Conservation (phyloP, 768 basidiomycete genomes). For the Suillus subalutaceus region DNA sequence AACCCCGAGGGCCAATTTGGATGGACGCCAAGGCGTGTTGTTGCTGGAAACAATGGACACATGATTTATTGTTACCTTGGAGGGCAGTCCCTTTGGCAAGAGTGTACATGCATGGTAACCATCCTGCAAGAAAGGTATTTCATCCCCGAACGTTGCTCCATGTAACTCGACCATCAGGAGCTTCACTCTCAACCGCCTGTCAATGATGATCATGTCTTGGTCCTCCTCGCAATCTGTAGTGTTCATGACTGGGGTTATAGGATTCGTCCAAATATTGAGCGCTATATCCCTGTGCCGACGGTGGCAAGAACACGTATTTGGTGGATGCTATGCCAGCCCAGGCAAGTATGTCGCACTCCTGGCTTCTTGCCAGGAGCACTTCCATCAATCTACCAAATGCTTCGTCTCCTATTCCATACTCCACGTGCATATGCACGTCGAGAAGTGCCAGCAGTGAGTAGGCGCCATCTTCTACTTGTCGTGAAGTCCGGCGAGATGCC, state of each 20-base stretch:
- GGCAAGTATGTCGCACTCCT: constrained; percentile 25
- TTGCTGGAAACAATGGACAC: background rate
- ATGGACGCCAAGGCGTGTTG: background rate
- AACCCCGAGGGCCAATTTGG: constrained; percentile 22
- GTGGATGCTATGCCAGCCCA: constrained; percentile 24
- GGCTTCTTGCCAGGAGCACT: constrained; percentile 17
- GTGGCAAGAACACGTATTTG: constrained; percentile 16
- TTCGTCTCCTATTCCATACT: constrained; percentile 17
- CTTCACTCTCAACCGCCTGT: background rate
- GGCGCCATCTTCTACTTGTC: constrained; percentile 18
- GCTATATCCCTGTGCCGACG: constrained; percentile 19
- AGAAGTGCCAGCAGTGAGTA: constrained; percentile 25
- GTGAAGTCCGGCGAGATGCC: constrained; percentile 21
- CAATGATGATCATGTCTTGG: constrained; percentile 13
- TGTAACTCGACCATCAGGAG: background rate
- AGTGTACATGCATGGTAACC: background rate
- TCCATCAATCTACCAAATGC: constrained; percentile 25
- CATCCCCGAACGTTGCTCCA: background rate
- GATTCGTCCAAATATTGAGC: constrained; percentile 1
- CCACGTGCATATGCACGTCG: constrained; percentile 15
- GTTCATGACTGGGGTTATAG: constrained; percentile 13
- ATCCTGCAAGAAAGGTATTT: background rate
- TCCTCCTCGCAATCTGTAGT: constrained; percentile 27
- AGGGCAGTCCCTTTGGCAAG: background rate
- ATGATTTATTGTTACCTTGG: background rate